Conservation (phyloP, 2,329 filamentous ascomycete species). For the Colletotrichum horii region DNA sequence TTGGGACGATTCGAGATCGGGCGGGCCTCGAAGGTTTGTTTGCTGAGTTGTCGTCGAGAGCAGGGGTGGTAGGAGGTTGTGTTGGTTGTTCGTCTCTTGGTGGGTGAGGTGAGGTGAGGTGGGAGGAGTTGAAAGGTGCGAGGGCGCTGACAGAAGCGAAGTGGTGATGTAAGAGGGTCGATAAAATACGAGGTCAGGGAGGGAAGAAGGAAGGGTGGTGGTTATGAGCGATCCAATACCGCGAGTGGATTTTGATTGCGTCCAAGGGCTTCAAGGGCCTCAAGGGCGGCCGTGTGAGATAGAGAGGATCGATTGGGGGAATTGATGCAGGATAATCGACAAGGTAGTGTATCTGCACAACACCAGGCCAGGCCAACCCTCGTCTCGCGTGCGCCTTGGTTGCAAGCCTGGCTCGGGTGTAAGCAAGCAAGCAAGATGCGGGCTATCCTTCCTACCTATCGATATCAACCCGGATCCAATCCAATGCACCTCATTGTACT, state of each 20-base stretch:
- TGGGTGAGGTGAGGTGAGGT: background rate
- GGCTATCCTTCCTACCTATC: background rate
- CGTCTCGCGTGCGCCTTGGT: background rate
- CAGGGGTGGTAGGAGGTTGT: background rate
- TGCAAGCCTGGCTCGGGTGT: background rate
- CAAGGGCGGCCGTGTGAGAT: background rate
- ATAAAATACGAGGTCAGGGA: conserved; percentile 9
- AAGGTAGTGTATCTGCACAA: background rate
- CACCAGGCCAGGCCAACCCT: background rate
- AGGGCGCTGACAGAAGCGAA: background rate
- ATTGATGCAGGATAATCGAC: background rate
- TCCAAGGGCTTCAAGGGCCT: background rate
- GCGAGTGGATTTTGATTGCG: conserved; percentile 4
- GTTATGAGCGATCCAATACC: background rate
- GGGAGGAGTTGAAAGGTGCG: background rate
- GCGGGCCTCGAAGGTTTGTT: conserved; percentile 1
- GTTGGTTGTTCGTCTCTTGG: background rate
- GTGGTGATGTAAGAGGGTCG: conserved; percentile 7
- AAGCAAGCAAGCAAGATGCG: background rate
- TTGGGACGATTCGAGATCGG: conserved; percentile 21
- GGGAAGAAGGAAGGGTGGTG: conserved; percentile 3
- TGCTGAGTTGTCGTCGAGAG: background rate
- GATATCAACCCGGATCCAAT: background rate
- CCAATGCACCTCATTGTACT: background rate
- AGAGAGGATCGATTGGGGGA: background rate